Percentiles rank a stretch among this genome's conserved stretches.
Evolutionary conservation across 208 protist species (phyloP).

Genomic region (Crithidia brevicula): DNA sequence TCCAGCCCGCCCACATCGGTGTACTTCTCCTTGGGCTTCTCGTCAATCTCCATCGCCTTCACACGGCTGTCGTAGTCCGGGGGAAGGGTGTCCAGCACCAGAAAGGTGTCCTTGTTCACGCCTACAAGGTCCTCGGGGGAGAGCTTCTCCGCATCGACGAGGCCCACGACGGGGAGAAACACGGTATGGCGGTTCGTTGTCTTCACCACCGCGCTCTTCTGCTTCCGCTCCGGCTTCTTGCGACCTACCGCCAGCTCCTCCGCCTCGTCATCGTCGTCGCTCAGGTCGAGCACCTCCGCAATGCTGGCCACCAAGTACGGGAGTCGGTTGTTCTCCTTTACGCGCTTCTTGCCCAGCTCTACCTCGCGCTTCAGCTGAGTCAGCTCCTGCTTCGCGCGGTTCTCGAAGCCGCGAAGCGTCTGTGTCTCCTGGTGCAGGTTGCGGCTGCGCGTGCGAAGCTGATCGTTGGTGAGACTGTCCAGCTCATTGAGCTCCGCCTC

Average conservation of each 20-base stretch:
- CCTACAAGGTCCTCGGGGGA: constrained; percentile 99
- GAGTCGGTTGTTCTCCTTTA: constrained; percentile 86
- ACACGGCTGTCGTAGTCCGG: constrained; percentile 99
- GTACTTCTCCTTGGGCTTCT: constrained; percentile 99
- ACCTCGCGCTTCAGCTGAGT: constrained; percentile 58
- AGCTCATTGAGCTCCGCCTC: constrained; percentile 72
- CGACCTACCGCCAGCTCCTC: constrained; percentile 77
- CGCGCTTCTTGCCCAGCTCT: constrained; percentile 68
- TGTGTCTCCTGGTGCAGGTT: constrained; percentile 77
- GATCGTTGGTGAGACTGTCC: constrained; percentile 74
- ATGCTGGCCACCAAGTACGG: constrained; percentile 90
- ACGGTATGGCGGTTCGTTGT: constrained; percentile 99
- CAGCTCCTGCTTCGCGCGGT: constrained; percentile 59
- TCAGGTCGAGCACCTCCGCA: constrained; percentile 85
- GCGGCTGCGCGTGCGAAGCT: constrained; percentile 60
- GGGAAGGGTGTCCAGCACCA: constrained; percentile 99
- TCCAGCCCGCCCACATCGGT: constrained; percentile 99
- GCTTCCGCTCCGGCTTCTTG: constrained; percentile 65
- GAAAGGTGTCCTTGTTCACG: constrained; percentile 99
- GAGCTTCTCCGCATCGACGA: constrained; percentile 97
- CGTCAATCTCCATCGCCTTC: constrained; percentile 99
- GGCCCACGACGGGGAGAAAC: constrained; percentile 99
- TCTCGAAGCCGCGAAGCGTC: constrained; percentile 63
- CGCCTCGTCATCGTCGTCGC: constrained; percentile 75
- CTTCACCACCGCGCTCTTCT: constrained; percentile 99